Percentiles rank a stretch among this genome's conserved stretches.
Conservation (phyloP, 805 yeast species). For the Metschnikowia corniflorae region DNA sequence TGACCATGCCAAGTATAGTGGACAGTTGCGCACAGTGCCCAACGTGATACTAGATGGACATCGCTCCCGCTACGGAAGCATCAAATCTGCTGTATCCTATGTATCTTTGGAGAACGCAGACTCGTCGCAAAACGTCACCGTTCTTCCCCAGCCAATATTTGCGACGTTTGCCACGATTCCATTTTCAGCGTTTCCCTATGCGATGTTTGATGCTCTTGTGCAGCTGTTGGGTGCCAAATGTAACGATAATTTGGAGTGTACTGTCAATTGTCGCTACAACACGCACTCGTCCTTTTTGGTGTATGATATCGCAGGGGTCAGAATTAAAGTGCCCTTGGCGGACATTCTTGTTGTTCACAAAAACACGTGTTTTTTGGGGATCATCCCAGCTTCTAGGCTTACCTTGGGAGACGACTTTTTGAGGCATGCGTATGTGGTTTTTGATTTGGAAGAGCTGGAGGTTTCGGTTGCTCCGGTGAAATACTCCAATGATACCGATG, state of each 20-base stretch:
- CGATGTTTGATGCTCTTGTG: constrained; percentile 19
- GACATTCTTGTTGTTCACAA: constrained; percentile 23
- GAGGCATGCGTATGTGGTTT: constrained; percentile 62
- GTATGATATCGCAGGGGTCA: constrained; percentile 56
- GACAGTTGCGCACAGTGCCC: constrained; percentile 33
- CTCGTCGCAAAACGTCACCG: constrained; percentile 7
- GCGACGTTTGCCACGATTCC: no score
- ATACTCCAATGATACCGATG: constrained; percentile 29
- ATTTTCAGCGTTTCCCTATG: no score
- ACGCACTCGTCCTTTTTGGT: constrained; percentile 4
- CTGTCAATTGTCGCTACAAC: constrained; percentile 11
- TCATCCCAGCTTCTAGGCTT: constrained; percentile 24
- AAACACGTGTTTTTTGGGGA: constrained; percentile 25
- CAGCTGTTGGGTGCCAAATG: background rate
- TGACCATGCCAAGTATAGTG: constrained; percentile 36
- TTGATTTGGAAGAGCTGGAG: constrained; percentile 54
- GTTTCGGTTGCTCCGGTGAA: constrained; percentile 50
- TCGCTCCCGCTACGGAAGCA: constrained; percentile 34
- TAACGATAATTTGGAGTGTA: no score
- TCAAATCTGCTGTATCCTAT: constrained; percentile 47
- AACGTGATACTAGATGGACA: constrained; percentile 32
- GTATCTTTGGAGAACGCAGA: constrained; percentile 20
- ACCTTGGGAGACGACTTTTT: constrained; percentile 62
- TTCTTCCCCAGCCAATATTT: no score
- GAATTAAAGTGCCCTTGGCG: constrained; percentile 46